phyloP scores from a whole-genome alignment of 495 filamentous ascomycete genomes.

The Penicillium dipodomyicola region DNA sequence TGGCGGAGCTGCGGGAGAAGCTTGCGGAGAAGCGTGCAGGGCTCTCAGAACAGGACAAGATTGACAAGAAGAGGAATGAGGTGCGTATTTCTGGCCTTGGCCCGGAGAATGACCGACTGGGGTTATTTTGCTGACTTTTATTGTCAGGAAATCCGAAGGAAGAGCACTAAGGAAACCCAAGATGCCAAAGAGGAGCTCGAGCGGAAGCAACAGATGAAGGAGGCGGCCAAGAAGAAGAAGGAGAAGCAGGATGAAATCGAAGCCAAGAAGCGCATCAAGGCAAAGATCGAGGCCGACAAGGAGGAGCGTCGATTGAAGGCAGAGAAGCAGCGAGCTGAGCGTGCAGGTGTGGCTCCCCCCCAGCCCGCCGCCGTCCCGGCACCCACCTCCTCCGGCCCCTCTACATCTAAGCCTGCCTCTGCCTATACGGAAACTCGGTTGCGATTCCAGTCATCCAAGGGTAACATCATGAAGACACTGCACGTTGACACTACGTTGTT shows the following conservation, averaged over 20 bases:
- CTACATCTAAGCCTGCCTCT: slow-evolving; percentile 55
- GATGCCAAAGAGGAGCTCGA: slow-evolving; percentile 79
- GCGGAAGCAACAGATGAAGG: slow-evolving; percentile 86
- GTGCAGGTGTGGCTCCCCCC: slow-evolving; percentile 65
- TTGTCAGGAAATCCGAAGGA: slow-evolving; percentile 75
- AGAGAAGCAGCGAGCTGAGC: slow-evolving; percentile 77
- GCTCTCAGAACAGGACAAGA: slow-evolving; percentile 72
- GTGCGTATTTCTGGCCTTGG: slow-evolving; percentile 37
- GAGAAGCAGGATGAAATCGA: slow-evolving; percentile 88
- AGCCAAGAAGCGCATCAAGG: slow-evolving; percentile 83
- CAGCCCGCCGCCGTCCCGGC: slow-evolving; percentile 39
- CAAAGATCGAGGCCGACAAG: slow-evolving; percentile 89
- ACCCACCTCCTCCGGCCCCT: slow-evolving; percentile 41
- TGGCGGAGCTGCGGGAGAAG: slow-evolving; percentile 71
- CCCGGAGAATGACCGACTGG: too few relatives aligned
- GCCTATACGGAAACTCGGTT: slow-evolving; percentile 78
- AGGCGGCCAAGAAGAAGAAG: slow-evolving; percentile 74
- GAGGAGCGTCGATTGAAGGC: slow-evolving; percentile 76
- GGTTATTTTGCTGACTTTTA: neutral
- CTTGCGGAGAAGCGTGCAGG: slow-evolving; percentile 69
- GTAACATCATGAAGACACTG: slow-evolving; percentile 78
- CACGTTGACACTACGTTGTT: slow-evolving; percentile 86
- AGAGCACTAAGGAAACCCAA: slow-evolving; percentile 75
- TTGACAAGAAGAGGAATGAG: slow-evolving; percentile 87
- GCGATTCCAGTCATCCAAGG: slow-evolving; percentile 70